Conservation (phyloP, 2,329 filamentous ascomycete species). For the Xylogone sp. region DNA sequence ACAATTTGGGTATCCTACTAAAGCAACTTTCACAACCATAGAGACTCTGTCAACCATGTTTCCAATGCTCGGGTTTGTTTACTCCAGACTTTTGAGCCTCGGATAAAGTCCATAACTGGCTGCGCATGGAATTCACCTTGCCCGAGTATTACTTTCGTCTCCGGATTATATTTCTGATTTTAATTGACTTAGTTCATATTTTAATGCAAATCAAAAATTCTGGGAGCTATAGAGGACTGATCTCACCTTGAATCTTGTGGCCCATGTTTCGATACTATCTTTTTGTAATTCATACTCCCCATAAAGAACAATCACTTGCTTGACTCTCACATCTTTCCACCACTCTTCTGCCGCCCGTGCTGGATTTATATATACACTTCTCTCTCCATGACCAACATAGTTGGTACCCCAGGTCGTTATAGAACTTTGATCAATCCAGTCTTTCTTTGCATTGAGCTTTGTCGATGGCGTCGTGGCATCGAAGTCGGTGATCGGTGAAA, state of each 20-base stretch:
- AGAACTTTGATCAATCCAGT: slow-evolving; percentile 40
- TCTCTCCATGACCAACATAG: slow-evolving; percentile 37
- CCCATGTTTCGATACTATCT: neutral
- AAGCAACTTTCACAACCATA: too few species aligned
- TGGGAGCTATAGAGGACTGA: neutral
- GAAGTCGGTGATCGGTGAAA: slow-evolving; percentile 56
- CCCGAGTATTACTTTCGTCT: slow-evolving; percentile 7
- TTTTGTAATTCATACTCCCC: slow-evolving; percentile 33
- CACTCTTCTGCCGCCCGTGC: slow-evolving; percentile 46
- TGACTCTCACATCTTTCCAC: slow-evolving; percentile 47
- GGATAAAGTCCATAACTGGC: slow-evolving; percentile 15
- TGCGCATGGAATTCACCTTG: slow-evolving; percentile 22
- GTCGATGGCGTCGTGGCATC: slow-evolving; percentile 38
- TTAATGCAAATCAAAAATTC: neutral
- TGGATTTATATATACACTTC: slow-evolving; percentile 48
- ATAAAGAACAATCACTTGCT: slow-evolving; percentile 47
- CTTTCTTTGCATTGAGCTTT: slow-evolving; percentile 43
- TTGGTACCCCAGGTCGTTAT: slow-evolving; percentile 42
- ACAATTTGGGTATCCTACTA: too few species aligned
- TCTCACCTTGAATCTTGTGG: neutral
- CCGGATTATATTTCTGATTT: neutral
- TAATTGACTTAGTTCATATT: neutral
- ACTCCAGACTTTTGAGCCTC: neutral
- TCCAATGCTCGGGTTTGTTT: neutral
- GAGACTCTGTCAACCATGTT: neutral